Evolutionary conservation across 805 yeast genomes (phyloP), one percentile per base, ranked within the genome.

Genomic region (Yamadazyma scolyti): DNA sequence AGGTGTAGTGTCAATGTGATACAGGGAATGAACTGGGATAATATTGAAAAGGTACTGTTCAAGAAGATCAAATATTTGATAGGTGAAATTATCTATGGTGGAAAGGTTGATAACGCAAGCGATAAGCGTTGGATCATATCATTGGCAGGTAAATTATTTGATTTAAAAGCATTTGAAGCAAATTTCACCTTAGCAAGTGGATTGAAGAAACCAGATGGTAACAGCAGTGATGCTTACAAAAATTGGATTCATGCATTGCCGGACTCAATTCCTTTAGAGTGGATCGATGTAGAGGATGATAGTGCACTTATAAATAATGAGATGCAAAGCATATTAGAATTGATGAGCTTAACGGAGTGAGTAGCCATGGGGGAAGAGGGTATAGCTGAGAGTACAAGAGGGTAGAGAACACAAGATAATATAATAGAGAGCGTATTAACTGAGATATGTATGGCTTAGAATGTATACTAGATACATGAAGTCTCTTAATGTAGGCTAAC

Each of bases 41-140:
- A n/a, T n/a, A 52, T 79, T 28, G 62, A 62, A 23, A 55, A 61
- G 27, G 48, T 72, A 44, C 47, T 79, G n/a, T 29, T 28, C 33
- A 34, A 20, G 16, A 21, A 1, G 60, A 24, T 41, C 8, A 30
- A 25, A 14, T 58, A 61, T 29, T 52, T 81, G 25, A 44, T 84
- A 16, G 72, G 75, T 2, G 65, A 68, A 2, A 61, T 80, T 6
- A 62, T 77, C 2, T 83, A 84, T 46, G 90, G 90, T 2, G 82
- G 87, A 16, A 79, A 79, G 46, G 60, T 75, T 16, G 73, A 71
- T 33, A 46, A 53, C 28, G 36, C 24, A 1, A 34, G 48, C 0
- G 85, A 83, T 52, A 39, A 56, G 6, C 19, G 47, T 8, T 54
- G 47, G 28, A 48, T 79, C 10, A 40, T 27, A 4, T 33, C 39